phyloP scores from a whole-genome alignment of 768 basidiomycete genomes.

The Cystobasidium tubakii region DNA sequence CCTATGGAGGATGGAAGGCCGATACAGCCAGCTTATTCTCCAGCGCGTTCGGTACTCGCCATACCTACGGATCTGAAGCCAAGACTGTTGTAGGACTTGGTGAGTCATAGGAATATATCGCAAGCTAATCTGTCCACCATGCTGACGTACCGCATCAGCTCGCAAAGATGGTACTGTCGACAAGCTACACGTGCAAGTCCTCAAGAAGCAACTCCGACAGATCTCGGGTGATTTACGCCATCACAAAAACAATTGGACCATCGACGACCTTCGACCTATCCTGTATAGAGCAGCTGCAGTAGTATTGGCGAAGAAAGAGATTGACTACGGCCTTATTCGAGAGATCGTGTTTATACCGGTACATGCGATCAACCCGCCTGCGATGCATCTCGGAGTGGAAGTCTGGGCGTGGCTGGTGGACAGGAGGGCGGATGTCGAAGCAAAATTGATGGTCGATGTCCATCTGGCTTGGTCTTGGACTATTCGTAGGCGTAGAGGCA shows the following conservation, averaged over 20 bases:
- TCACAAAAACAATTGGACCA: conserved; percentile 65
- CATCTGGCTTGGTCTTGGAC: conserved; percentile 79
- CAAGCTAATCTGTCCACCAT: too few species aligned
- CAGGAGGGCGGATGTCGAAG: conserved; percentile 73
- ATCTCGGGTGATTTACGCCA: conserved; percentile 62
- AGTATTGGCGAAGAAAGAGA: conserved; percentile 63
- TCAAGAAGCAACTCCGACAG: conserved; percentile 53
- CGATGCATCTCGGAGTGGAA: conserved; percentile 80
- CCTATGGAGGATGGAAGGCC: conserved; percentile 58
- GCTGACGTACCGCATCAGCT: not conserved
- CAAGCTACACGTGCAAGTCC: conserved; percentile 57
- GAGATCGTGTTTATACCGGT: conserved; percentile 83
- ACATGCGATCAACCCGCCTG: conserved; percentile 76
- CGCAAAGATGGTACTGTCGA: not conserved
- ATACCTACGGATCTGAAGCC: conserved; percentile 58
- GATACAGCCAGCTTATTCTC: conserved; percentile 76
- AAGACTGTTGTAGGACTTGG: conserved; percentile 17
- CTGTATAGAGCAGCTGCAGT: conserved; percentile 80
- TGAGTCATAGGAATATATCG: too few species aligned
- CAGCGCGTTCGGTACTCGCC: conserved; percentile 80
- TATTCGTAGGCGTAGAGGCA: conserved; percentile 67
- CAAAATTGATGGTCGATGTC: conserved; percentile 77
- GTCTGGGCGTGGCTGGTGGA: conserved; percentile 95
- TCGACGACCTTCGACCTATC: conserved; percentile 75
- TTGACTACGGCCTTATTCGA: conserved; percentile 76